These are phyloP conservation scores for Lentinula edodes DNA, from an alignment of 768 basidiomycete species.

Conservation along the genomic window DNA sequence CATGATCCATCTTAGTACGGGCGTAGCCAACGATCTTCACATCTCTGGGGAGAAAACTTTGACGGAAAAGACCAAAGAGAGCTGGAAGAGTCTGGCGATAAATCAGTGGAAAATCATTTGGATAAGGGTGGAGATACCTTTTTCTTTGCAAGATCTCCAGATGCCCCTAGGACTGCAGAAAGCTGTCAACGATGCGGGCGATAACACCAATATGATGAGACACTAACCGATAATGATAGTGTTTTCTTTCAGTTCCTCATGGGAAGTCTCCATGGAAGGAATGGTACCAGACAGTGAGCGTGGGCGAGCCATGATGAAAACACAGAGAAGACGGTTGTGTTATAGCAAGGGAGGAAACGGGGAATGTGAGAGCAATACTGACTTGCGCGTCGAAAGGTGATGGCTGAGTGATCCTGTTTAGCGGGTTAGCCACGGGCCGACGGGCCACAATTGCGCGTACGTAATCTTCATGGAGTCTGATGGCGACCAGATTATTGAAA, in stretches of 20 bases:
- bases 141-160: conserved; percentile 98
- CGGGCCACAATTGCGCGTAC: conserved; percentile 2
- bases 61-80: conserved; percentile 82
- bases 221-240: conserved; percentile 82
- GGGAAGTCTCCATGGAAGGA: conserved; percentile 72
- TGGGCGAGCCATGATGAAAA: conserved; percentile 33
- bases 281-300: conserved; percentile 75
- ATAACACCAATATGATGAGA: conserved; percentile 15
- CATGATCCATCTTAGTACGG: conserved; percentile 86
- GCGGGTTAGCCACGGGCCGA: neutral
- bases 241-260: conserved; percentile 77
- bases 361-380: conserved; percentile 9
- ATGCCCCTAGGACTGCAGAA: conserved; percentile 81
- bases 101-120: conserved; percentile 6
- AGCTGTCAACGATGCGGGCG: conserved; percentile 10
- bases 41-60: conserved; percentile 74
- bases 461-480: neutral
- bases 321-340: conserved; percentile 11
- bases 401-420: conserved; percentile 7
- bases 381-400: neutral
- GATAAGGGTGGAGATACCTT: conserved; percentile 48
- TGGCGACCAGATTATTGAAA: conserved; percentile 50
- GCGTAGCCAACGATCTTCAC: conserved; percentile 95
- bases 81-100: conserved; percentile 86
- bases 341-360: neutral